Percentiles rank a stretch among this genome's conserved stretches.
Conservation (phyloP, 2,329 filamentous ascomycete species). For the Aspergillus neotritici region DNA sequence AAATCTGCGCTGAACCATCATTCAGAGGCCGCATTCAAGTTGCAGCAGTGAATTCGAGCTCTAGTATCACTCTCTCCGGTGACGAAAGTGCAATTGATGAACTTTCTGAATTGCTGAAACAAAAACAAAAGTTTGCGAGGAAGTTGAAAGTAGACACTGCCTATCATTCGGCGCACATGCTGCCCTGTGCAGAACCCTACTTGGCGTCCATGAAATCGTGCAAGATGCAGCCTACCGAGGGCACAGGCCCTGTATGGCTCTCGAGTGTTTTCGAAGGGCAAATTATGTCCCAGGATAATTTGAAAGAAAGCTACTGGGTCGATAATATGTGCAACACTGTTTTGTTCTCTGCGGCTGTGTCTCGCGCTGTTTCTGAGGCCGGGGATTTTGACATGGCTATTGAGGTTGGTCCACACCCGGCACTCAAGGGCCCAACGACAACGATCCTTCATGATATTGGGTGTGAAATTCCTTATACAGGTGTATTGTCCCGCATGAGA, state of each 20-base stretch:
- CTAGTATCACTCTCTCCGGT: conserved; percentile 6
- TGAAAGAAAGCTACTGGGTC: conserved; percentile 31
- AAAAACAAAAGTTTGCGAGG: background rate
- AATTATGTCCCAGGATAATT: no score
- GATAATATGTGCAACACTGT: conserved; percentile 35
- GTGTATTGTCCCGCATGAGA: background rate
- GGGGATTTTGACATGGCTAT: conserved; percentile 28
- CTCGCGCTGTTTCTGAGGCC: conserved; percentile 2
- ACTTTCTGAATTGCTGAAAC: background rate
- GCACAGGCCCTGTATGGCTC: background rate
- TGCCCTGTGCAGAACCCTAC: background rate
- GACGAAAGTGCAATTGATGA: conserved; percentile 1
- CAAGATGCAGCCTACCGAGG: background rate
- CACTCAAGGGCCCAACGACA: conserved; percentile 19
- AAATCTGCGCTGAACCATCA: background rate
- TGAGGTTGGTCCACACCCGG: conserved; percentile 27
- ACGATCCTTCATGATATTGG: conserved; percentile 11
- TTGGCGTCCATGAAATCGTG: background rate
- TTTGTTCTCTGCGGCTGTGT: conserved; percentile 28
- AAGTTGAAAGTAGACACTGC: conserved; percentile 4
- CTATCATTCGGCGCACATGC: conserved; percentile 10
- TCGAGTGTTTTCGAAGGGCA: no score
- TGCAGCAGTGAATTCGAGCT: conserved; percentile 1
- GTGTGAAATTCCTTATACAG: background rate
- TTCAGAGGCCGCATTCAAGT: background rate